Evolutionary conservation across 2,329 filamentous ascomycete species (phyloP).

Genomic region (Coleophoma eucalyptorum): DNA sequence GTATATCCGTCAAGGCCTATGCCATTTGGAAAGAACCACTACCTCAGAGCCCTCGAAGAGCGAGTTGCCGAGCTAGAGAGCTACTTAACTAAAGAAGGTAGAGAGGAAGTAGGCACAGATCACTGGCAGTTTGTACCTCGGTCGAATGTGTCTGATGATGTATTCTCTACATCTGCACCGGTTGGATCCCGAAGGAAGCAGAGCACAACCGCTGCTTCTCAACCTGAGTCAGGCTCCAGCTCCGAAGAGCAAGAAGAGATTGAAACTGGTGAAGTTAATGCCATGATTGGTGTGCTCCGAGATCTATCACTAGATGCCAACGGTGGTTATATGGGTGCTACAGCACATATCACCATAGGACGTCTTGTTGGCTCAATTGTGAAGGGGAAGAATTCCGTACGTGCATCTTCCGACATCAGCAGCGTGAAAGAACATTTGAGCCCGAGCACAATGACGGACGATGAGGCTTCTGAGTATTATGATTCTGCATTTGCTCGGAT

Average conservation of each 20-base stretch:
- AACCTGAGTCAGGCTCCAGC: background rate
- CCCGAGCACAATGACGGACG: background rate
- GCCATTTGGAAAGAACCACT: background rate
- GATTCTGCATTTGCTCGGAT: constrained; percentile 13
- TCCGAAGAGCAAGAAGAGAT: background rate
- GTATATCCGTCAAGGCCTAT: constrained; percentile 3
- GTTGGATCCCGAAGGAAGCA: too few relatives aligned
- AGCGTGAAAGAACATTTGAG: background rate
- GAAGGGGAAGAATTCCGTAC: constrained; percentile 9
- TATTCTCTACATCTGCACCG: too few relatives aligned
- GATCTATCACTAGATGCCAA: constrained; percentile 18
- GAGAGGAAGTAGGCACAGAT: constrained; percentile 3
- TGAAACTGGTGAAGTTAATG: constrained; percentile 4
- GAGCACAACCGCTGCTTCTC: constrained; percentile 1
- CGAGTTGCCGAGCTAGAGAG: constrained; percentile 15
- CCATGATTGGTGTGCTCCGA: constrained; percentile 15
- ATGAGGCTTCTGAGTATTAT: background rate
- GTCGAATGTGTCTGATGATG: too few relatives aligned
- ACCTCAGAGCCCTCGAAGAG: constrained; percentile 12
- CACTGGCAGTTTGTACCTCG: background rate
- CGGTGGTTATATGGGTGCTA: constrained; percentile 19
- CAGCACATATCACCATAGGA: constrained; percentile 20
- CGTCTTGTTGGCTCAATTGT: constrained; percentile 17
- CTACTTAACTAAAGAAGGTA: constrained; percentile 8
- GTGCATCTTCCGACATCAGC: background rate